phyloP scores from a whole-genome alignment of 495 filamentous ascomycete genomes.

The Lasiosphaeriaceae sp. region DNA sequence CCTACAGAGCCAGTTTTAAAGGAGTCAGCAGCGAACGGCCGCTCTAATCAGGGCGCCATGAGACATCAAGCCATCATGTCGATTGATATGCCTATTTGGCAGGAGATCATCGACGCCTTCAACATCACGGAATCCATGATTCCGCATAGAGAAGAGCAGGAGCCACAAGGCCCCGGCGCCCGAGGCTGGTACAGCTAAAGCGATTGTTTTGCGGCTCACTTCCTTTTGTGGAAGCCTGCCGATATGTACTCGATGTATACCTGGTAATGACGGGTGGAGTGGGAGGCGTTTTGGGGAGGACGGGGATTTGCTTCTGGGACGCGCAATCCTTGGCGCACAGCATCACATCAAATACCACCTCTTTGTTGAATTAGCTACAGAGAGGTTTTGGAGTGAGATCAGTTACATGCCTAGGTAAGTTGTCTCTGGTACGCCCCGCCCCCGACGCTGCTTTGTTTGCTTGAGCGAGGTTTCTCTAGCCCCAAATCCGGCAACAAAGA shows the following conservation, averaged over 20 bases:
- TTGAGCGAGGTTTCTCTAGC: too few species aligned
- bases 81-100: slow-evolving; percentile 80
- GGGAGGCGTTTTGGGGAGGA: too few species aligned
- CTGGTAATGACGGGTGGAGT: background rate
- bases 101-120: slow-evolving; percentile 67
- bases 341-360: too few species aligned
- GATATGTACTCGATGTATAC: background rate
- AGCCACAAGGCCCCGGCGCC: slow-evolving; percentile 48
- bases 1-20: slow-evolving; percentile 7
- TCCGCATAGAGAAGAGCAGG: slow-evolving; percentile 67
- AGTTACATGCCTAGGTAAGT: too few species aligned
- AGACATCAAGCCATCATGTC: slow-evolving; percentile 82
- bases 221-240: background rate
- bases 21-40: slow-evolving; percentile 2
- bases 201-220: background rate
- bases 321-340: too few species aligned
- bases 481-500: too few species aligned
- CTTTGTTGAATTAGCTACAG: too few species aligned
- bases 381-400: too few species aligned
- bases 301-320: too few species aligned
- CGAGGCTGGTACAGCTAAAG: slow-evolving; percentile 73
- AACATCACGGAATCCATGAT: slow-evolving; percentile 76
- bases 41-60: slow-evolving; percentile 39
- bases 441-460: too few species aligned
- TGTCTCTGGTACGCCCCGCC: too few species aligned